Base-by-base conservation (phyloP, 805 yeast species). In the Wickerhamomyces queroliae region DNA sequence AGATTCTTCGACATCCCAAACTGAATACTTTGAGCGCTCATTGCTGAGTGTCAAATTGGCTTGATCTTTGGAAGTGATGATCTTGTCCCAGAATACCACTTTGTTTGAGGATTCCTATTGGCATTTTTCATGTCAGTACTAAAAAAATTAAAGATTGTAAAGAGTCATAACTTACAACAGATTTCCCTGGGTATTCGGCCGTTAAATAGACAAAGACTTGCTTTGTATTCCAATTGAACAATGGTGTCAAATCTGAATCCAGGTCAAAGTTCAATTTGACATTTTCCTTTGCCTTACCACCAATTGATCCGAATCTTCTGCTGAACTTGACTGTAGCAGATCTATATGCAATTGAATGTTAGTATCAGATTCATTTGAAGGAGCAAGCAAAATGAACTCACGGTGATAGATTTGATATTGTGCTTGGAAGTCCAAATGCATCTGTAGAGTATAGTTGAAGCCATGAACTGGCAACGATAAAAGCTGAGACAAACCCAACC, bases 201-300 rank as follows among this genome's bases (percentile, higher is more conserved):
- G 95, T 85, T 46, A 93, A 68, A 54, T 91, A 93, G 5, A 83
- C 85, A 54, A 93, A 91, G n/a, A 91, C 79, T 62, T 91, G 98
- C 58, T 91, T 91, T 11, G 99, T 93, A 63, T 91, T 93, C 96
- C 97, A 91, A 61, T 84, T 89, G 73, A 90, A 90, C 38, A 93
- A 69, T 2, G 87, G 80, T 2, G 85, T 58, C 45, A 91, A 68
- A 61, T 91, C 96, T 1, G 76, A 68, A 6, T 76, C 77, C 35
- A 93, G 64, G 57, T 87, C 95, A 53, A 93, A 89, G 11, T 64
- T 63, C 29, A 89, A 59, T 50, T 72, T 76, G 41, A 83, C 70
- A 57, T 87, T 87, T 55, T 90, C 95, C 63, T 83, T 89, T 37
- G 85, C 80, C 47, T 70, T 73, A 37, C 80, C 78, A 42, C 71